phyloP scores from a whole-genome alignment of 1,139 yeast species.

The Trichomonascaceae sp. region DNA sequence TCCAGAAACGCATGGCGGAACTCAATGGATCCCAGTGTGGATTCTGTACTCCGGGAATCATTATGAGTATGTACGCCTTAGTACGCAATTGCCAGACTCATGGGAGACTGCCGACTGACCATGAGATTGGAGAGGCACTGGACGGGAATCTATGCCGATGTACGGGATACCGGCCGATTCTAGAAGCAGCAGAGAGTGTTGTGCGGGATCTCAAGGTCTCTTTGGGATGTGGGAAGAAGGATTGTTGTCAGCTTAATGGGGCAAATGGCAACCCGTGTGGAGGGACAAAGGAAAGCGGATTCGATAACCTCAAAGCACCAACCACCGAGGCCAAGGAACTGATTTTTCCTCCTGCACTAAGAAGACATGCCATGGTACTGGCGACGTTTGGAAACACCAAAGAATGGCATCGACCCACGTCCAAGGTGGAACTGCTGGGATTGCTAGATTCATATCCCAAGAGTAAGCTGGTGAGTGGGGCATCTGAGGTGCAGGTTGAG shows the following conservation, averaged over 20 bases:
- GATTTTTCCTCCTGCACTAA: conserved; percentile 29
- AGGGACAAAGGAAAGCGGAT: background rate
- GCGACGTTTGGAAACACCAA: conserved; percentile 27
- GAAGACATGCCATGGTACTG: conserved; percentile 19
- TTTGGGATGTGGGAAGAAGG: conserved; percentile 5
- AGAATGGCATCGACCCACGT: conserved; percentile 32
- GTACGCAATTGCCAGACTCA: conserved; percentile 21
- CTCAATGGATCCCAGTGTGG: conserved; percentile 39
- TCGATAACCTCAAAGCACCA: conserved; percentile 6
- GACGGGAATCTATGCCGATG: conserved; percentile 36
- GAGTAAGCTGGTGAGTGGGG: conserved; percentile 34
- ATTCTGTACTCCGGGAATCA: conserved; percentile 37
- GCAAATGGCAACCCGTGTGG: background rate
- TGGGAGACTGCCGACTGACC: conserved; percentile 27
- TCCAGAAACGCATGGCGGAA: conserved; percentile 33
- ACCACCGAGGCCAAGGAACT: conserved; percentile 28
- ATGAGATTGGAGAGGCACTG: conserved; percentile 30
- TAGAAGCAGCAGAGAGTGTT: conserved; percentile 33
- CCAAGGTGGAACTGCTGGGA: conserved; percentile 26
- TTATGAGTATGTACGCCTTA: conserved; percentile 33
- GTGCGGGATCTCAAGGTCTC: conserved; percentile 2
- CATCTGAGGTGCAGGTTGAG: conserved; percentile 35
- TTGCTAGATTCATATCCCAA: conserved; percentile 25
- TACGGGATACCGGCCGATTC: conserved; percentile 36
- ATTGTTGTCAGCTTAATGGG: background rate